Evolutionary conservation across 225 moss, liverwort and hornwort species (phyloP), one percentile per base, ranked within the genome.

Genomic region (Sphagnum tenellum): DNA sequence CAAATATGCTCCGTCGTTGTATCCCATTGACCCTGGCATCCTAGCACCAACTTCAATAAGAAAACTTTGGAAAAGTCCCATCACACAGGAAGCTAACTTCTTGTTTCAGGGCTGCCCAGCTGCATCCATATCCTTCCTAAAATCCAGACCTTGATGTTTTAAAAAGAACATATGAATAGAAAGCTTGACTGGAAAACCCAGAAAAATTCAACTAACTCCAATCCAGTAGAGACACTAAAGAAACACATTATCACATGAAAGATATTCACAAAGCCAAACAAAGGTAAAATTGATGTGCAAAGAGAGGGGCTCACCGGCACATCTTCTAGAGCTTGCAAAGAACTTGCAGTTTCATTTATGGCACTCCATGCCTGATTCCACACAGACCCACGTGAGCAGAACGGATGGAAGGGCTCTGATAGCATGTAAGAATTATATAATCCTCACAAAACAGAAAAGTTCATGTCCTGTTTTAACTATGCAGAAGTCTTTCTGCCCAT

Each of bases 1-100:
- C 96, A 98, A 57, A 90, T 68, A 71, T 86, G 76, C 70, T 69
- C 49, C 58, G 82, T 44, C 56, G 69, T 61, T n/a, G 74, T 60
- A 63, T 81, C 69, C 79, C 81, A 85, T 71, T 80, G 71, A 65
- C 71, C 82, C 91, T 89, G 76, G 54, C 56, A 48, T 60, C 61
- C 12, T 11, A 6, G 9, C 61, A 12, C 13, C 61, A 61, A 44
- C 13, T 47, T 4, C 61, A 7, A 45, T 29, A 29, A 29, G 29
- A 29, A 29, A 29, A 29, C 29, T 29, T 29, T 29, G 29, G 29
- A 29, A 0, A 29, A 29, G 29, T 29, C 29, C 29, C 29, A 29
- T 29, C 29, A 29, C 29, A 29, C 29, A 29, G 29, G 29, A 29
- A 29, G 29, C 29, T 29, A 29, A 29, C 1, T 29, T 1, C 29